Evolutionary conservation across 805 yeast genomes (phyloP), one percentile per base, ranked within the genome.

Genomic region (Sugiyamaella qingdaonensis): DNA sequence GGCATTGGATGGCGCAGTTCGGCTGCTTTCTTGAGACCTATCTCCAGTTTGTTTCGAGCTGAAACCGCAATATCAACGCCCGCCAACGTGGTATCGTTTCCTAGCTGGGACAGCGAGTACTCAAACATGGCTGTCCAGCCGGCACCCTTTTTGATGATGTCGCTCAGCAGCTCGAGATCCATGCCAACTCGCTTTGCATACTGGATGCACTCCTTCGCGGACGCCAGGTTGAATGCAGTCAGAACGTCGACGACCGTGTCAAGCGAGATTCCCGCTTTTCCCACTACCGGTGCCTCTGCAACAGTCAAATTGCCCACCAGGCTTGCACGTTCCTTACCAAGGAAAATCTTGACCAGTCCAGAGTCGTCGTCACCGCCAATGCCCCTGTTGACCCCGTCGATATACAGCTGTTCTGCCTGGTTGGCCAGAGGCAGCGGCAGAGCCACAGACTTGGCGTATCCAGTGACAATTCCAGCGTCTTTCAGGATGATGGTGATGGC

Each of bases 121-220:
- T 48, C 51, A 27, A 49, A 49, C 18, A 43, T 33, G 10, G 48
- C 48, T 8, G 53, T 35, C 11, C 33, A 18, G 8, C 53, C 53
- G n/a, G 53, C 53, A 16, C 53, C 53, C 46, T 49, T 49, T 18
- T 33, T 42, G 19, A 49, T 49, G 19, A 49, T 49, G 24, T 49
- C 53, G 13, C 41, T 10, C 3, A 49, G 37, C 10, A 39, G 48
- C 11, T 49, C 39, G 8, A 42, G 16, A 31, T 49, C 46, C 42
- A 49, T 27, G n/a, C 53, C 53, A 32, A 42, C 53, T 24, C 24
- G 32, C 13, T 16, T 8, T 3, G 53, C 53, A 31, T 49, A 49
- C 24, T 24, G 48, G 2, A 49, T 10, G 29, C 53, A 49, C 24
- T 49, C 53, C 42, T 34, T 42, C 11, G 46, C 53, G 27, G 53